These are phyloP conservation scores for Ambrosia hybrid DNA, from an alignment of 140 eudicot species.

Conservation along the genomic window DNA sequence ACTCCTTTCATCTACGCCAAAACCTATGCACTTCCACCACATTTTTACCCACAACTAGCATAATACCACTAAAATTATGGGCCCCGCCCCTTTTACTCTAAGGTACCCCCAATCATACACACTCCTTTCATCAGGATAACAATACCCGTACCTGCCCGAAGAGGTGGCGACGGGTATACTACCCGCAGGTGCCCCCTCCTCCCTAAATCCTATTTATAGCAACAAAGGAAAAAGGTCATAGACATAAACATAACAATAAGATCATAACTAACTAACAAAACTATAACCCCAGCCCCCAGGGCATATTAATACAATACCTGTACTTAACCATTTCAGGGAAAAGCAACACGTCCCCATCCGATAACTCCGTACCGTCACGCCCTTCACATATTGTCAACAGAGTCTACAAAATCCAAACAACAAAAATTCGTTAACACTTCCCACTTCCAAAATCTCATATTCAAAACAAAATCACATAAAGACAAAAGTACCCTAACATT, in stretches of 20 bases:
- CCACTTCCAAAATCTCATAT: background rate
- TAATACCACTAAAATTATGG: too few species aligned
- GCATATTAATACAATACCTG: conserved; percentile 44
- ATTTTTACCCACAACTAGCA: too few species aligned
- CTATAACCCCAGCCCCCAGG: conserved; percentile 7
- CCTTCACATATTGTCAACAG: conserved; percentile 68
- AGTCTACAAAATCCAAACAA: conserved; percentile 47
- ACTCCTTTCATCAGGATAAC: too few species aligned
- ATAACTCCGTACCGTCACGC: conserved; percentile 38
- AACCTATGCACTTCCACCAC: too few species aligned
- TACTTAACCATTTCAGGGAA: conserved; percentile 78
- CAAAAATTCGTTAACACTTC: conserved; percentile 16
- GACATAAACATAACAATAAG: conserved; percentile 13
- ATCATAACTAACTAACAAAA: background rate
- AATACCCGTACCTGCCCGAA: too few species aligned
- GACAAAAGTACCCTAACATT: background rate
- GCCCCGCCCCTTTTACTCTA: too few species aligned
- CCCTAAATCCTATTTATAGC: background rate
- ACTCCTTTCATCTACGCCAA: too few species aligned
- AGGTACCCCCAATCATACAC: too few species aligned
- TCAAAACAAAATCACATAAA: conserved; percentile 1
- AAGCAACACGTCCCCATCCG: conserved; percentile 68
- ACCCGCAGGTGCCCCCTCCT: background rate
- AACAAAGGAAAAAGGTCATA: background rate
- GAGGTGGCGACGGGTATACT: too few species aligned